Conservation (phyloP, 345 rosid genomes). For the Populus euphratica region DNA sequence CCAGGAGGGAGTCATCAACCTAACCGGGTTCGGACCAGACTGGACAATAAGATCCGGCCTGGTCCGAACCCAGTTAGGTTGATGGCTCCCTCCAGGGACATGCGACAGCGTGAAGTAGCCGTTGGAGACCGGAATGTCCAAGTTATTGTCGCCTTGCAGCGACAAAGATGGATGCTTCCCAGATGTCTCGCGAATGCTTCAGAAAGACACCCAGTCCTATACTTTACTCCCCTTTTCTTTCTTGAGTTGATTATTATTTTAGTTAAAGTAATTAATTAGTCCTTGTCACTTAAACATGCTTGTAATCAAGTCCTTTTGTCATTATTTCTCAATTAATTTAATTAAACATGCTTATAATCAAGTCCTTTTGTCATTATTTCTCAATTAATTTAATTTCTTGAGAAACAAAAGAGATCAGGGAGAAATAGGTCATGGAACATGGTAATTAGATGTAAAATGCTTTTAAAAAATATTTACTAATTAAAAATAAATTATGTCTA, state of each 20-base stretch:
- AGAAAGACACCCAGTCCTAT: not conserved
- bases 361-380: no score
- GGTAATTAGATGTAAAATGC: no score
- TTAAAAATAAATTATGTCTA: no score
- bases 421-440: no score
- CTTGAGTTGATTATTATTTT: no score
- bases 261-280: not conserved
- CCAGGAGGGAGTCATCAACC: no score
- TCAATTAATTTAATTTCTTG: no score
- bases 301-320: not conserved
- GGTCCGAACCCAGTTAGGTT: not conserved
- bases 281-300: not conserved
- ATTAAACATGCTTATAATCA: not conserved
- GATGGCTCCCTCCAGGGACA: not conserved
- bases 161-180: not conserved
- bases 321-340: no score
- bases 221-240: no score
- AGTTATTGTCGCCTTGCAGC: not conserved
- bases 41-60: not conserved
- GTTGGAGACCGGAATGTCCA: not conserved
- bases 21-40: no score
- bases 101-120: not conserved
- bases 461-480: no score
- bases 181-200: not conserved
- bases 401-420: not conserved